phyloP scores from a whole-genome alignment of 1,139 yeast genomes.

The Hemisphaericaspora xylofermentans region DNA sequence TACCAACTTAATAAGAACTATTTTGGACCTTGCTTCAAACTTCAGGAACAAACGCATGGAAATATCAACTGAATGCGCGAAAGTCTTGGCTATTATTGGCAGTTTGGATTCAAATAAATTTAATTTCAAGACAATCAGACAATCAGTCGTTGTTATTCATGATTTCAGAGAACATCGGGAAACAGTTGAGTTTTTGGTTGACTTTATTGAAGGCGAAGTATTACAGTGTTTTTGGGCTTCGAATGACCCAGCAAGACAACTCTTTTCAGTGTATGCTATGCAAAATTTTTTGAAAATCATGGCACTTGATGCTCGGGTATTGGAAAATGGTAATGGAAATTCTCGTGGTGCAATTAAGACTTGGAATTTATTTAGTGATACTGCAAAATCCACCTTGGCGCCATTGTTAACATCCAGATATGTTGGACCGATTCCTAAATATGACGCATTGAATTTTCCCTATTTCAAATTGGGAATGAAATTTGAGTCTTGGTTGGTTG shows the following conservation, averaged over 20 bases:
- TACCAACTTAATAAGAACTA: slow-evolving; percentile 50
- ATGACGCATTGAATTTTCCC: slow-evolving; percentile 34
- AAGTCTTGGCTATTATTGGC: slow-evolving; percentile 75
- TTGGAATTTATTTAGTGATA: slow-evolving; percentile 67
- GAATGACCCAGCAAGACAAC: slow-evolving; percentile 80
- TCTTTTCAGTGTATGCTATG: slow-evolving; percentile 83
- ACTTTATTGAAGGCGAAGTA: slow-evolving; percentile 65
- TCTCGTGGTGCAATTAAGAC: slow-evolving; percentile 24
- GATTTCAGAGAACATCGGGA: slow-evolving; percentile 67
- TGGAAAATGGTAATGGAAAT: slow-evolving; percentile 18
- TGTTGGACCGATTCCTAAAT: slow-evolving; percentile 46
- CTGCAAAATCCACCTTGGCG: slow-evolving; percentile 70
- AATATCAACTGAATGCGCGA: slow-evolving; percentile 60
- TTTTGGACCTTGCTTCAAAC: slow-evolving; percentile 60
- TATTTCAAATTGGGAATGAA: slow-evolving; percentile 34
- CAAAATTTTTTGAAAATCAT: slow-evolving; percentile 78
- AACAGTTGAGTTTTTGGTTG: slow-evolving; percentile 59
- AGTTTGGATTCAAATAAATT: slow-evolving; percentile 69
- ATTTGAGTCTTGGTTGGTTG: slow-evolving; percentile 65
- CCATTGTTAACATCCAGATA: slow-evolving; percentile 79
- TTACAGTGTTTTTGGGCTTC: slow-evolving; percentile 88
- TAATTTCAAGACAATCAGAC: slow-evolving; percentile 44
- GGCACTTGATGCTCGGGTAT: slow-evolving; percentile 46
- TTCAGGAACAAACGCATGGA: slow-evolving; percentile 50
- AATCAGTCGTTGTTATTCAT: slow-evolving; percentile 51